Evolutionary conservation across 257 asterid species (phyloP).

Genomic region (Cynanchum wilfordii): DNA sequence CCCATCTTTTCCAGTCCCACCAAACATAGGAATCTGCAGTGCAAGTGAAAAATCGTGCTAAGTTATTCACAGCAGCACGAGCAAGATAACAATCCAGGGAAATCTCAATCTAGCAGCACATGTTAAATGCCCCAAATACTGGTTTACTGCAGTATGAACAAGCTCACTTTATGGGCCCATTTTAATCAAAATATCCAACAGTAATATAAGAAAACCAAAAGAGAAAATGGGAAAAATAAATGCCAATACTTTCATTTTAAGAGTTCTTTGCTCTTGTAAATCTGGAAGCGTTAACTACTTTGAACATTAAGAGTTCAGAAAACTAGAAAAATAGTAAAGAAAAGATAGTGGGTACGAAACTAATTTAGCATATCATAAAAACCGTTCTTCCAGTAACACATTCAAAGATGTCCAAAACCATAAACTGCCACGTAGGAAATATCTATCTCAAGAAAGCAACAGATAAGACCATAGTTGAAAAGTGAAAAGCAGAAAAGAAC

Average conservation of each 20-base stretch:
- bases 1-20: constrained; percentile 99
- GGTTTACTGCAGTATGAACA: not conserved
- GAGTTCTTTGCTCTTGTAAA: not conserved
- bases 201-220: constrained; percentile 1
- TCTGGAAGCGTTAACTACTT: not conserved
- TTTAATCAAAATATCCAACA: not conserved
- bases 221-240: not conserved
- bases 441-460: not conserved
- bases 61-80: constrained; percentile 23
- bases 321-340: not conserved
- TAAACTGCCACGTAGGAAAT: not conserved
- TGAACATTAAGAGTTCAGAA: not conserved
- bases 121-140: not conserved
- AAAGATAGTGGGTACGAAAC: not conserved
- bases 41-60: constrained; percentile 12
- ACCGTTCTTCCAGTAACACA: not conserved
- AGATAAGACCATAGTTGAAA: not conserved
- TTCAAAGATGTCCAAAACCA: not conserved
- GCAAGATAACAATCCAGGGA: constrained; percentile 1
- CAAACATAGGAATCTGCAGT: constrained; percentile 90
- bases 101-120: not conserved
- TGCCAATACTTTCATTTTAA: not conserved
- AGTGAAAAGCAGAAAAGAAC: not conserved
- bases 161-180: not conserved
- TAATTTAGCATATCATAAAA: not conserved